Base-by-base conservation (phyloP, 306 rosid genomes). In the Senna siamea region DNA sequence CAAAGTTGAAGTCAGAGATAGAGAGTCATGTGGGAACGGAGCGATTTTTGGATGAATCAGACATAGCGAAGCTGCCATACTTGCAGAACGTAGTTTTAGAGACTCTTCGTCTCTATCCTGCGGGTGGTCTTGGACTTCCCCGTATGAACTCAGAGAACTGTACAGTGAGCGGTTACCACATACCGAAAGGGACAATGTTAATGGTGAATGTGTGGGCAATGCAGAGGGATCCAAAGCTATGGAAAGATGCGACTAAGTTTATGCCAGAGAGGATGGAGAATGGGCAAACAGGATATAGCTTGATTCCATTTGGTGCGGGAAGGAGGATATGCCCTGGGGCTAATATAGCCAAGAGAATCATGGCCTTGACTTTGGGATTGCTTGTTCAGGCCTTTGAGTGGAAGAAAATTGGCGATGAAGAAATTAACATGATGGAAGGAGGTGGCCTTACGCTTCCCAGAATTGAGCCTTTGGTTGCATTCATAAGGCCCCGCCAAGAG, bases 351-450 rank as follows among this genome's bases (percentile, higher is more conserved):
- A 44, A 69, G 6, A 63, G 74, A 23, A 37, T 73, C 0, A 37
- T 83, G 60, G 84, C 74, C 7, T 19, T 76, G 32, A 47, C 81
- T 0, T 11, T 83, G 28, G 84, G 84, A 2, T 32, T 70, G 12
- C 26, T 83, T 61, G 73, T 83, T 37, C 84, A 79, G 35, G 77
- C 73, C n/a, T 79, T 83, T 48, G 79, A 79, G 51, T 83, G 87
- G 87, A 22, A 71, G 35, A 83, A 50, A 23, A 18, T 76, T 28
- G 79, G 52, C 0, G 70, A 62, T 10, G 6, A 61, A 5, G 66
- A 66, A 15, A 9, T 83, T 4, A 58, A 79, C 62, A 34, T 83
- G 79, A 15, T 44, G 11, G 84, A 79, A 28, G 84, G 70, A 9
- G 32, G 19, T 6, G 74, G 81, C 6, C 64, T 76, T 9, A 20